phyloP scores from a whole-genome alignment of 2,329 filamentous ascomycete genomes.

The Hypomyces rosellus region DNA sequence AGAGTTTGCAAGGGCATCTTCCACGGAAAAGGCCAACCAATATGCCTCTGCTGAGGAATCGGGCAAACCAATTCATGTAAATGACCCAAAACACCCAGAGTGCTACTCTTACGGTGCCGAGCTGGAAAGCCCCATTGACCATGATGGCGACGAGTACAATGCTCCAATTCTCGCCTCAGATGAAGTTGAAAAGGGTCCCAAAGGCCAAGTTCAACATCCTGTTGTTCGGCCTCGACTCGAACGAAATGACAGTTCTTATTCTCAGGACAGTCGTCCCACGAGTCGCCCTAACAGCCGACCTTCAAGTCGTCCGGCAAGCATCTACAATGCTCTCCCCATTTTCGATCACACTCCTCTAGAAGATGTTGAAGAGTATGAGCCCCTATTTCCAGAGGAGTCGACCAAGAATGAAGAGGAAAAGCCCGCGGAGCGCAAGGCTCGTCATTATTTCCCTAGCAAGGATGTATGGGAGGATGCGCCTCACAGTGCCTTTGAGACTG shows the following conservation, averaged over 20 bases:
- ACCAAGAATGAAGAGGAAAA: slow-evolving; percentile 29
- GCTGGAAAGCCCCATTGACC: slow-evolving; percentile 42
- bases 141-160: slow-evolving; percentile 56
- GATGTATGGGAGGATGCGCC: slow-evolving; percentile 98
- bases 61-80: slow-evolving; percentile 61
- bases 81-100: slow-evolving; percentile 45
- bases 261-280: slow-evolving; percentile 44
- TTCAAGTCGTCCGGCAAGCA: slow-evolving; percentile 38
- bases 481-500: slow-evolving; percentile 69
- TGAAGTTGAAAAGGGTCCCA: slow-evolving; percentile 70
- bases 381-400: slow-evolving; percentile 78
- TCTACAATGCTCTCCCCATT: slow-evolving; percentile 50
- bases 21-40: slow-evolving; percentile 25
- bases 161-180: slow-evolving; percentile 85
- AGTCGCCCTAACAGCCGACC: slow-evolving; percentile 61
- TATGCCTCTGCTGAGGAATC: neutral
- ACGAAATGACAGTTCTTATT: slow-evolving; percentile 53
- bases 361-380: slow-evolving; percentile 90
- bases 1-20: slow-evolving; percentile 61
- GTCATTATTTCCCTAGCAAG: slow-evolving; percentile 79
- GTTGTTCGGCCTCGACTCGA: slow-evolving; percentile 72
- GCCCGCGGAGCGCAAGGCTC: slow-evolving; percentile 43
- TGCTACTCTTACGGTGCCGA: slow-evolving; percentile 32
- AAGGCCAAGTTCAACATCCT: slow-evolving; percentile 64
- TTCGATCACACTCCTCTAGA: slow-evolving; percentile 66